Evolutionary conservation across 768 basidiomycete species (phyloP), one percentile per base, ranked within the genome.

Genomic region (Trametes maxima): DNA sequence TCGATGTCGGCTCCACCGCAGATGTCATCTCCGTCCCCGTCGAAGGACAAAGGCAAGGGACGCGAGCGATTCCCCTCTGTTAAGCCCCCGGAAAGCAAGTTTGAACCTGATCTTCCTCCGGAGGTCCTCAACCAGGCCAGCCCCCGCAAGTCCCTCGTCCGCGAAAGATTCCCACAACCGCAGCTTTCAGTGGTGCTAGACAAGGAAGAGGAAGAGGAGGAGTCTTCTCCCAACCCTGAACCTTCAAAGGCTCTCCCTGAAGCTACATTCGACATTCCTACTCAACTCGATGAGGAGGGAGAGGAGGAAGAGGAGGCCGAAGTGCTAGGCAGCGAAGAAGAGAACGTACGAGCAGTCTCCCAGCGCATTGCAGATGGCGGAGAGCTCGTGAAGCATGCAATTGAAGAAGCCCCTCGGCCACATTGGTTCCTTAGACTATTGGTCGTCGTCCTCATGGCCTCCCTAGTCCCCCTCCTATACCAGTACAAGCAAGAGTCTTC

Each of bases 401-500:
- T 45, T 8, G 44, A 52, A 16, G 36, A 51, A 17, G 25, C 51
- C 28, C 21, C 49, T 39, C 36, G 52, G n/a, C 47, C 21, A 28
- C 54, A 40, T 25, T 66, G 75, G 61, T 58, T 83, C 43, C 51
- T 80, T 14, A 80, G 80, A n/a, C 25, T 85, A n/a, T 21, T 88
- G 46, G 66, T 80, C 28, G 61, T 77, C 11, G 59, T 80, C 22
- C 69, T 73, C 17, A 64, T 73, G 35, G 22, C 66, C 22, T 55
- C 62, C 10, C 53, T 60, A 21, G 28, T 66, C 17, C 64, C 58
- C 36, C 16, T 60, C 19, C 74, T 78, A 19, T 65, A 78, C 67
- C 77, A 78, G 17, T 90, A 85, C 78, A 92, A 92, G 75, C 60
- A 65, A 13, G 85, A 89, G 65, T 92, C 92, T 5, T 77, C 86